These are phyloP conservation scores for Heliamphora exappendiculata DNA, from an alignment of 148 eudicot species.

Conservation along the genomic window DNA sequence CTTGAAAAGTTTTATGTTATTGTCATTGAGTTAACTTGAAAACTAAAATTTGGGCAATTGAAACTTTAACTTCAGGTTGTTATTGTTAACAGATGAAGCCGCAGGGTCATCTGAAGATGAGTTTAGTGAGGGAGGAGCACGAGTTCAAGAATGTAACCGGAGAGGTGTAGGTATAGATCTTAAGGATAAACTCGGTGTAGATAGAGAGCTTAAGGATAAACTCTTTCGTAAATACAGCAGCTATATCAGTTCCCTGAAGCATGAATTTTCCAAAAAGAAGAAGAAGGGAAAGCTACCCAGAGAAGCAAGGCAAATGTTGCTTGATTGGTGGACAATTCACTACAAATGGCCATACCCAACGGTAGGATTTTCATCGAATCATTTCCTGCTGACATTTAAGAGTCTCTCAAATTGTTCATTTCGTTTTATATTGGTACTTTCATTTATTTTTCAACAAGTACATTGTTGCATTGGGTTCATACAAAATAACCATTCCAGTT, in stretches of 20 bases:
- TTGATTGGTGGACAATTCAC: conserved; percentile 67
- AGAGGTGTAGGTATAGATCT: conserved; percentile 51
- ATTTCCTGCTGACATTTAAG: background rate
- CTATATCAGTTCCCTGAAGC: conserved; percentile 46
- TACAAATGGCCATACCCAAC: conserved; percentile 78
- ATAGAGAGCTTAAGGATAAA: conserved; percentile 57
- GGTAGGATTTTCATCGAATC: conserved; percentile 18
- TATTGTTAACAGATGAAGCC: conserved; percentile 33
- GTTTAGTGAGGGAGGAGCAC: conserved; percentile 37
- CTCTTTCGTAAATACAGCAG: conserved; percentile 52
- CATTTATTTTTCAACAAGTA: background rate
- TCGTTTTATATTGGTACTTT: background rate
- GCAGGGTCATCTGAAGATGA: conserved; percentile 53
- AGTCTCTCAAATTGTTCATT: background rate
- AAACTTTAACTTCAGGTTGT: background rate
- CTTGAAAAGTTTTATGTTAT: background rate
- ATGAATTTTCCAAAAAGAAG: conserved; percentile 58
- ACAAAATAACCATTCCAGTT: too few species aligned
- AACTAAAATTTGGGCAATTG: conserved; percentile 6
- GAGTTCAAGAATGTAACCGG: conserved; percentile 30
- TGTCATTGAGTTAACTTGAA: background rate
- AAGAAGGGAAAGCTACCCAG: conserved; percentile 56
- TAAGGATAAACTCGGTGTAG: conserved; percentile 56
- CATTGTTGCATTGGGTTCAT: background rate
- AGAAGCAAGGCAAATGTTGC: conserved; percentile 53